Evolutionary conservation across 441 rosid species (phyloP).

Genomic region (Jatropha multifida): DNA sequence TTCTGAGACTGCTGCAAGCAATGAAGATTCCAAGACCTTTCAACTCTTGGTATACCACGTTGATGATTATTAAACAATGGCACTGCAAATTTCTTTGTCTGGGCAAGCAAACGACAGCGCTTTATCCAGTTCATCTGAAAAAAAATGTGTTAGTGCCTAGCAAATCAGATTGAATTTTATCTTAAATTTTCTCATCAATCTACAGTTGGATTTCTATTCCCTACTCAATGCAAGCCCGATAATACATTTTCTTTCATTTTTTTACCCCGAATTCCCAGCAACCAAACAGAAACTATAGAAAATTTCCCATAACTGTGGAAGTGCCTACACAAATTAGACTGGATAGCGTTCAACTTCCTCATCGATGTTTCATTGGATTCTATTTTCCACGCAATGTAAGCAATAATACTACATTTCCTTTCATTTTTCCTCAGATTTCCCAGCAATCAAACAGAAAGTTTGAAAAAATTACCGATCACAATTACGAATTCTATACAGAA

Average conservation of each 20-base stretch:
- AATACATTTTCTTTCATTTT: background rate
- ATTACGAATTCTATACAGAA: background rate
- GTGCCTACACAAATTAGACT: background rate
- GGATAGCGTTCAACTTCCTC: background rate
- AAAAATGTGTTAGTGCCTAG: background rate
- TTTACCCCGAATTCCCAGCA: background rate
- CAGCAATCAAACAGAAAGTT: background rate
- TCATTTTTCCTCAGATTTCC: background rate
- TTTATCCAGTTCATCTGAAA: slow-evolving; percentile 21
- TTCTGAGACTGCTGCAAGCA: background rate
- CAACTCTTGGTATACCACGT: background rate
- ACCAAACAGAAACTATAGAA: background rate
- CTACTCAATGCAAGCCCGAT: background rate
- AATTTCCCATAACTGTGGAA: background rate
- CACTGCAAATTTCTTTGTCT: background rate
- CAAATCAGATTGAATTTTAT: background rate
- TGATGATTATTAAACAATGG: background rate
- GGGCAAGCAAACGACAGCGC: slow-evolving; percentile 19
- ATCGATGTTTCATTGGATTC: background rate
- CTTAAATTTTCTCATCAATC: background rate
- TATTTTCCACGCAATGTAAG: background rate
- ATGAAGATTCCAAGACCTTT: slow-evolving; percentile 3
- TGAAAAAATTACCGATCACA: background rate
- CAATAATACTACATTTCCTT: background rate
- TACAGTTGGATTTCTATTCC: background rate